A percentile compares a stretch with the other conserved stretches of the same genome.
phyloP scores from a whole-genome alignment of 2,329 filamentous ascomycete species.

The Boeremia exigua region DNA sequence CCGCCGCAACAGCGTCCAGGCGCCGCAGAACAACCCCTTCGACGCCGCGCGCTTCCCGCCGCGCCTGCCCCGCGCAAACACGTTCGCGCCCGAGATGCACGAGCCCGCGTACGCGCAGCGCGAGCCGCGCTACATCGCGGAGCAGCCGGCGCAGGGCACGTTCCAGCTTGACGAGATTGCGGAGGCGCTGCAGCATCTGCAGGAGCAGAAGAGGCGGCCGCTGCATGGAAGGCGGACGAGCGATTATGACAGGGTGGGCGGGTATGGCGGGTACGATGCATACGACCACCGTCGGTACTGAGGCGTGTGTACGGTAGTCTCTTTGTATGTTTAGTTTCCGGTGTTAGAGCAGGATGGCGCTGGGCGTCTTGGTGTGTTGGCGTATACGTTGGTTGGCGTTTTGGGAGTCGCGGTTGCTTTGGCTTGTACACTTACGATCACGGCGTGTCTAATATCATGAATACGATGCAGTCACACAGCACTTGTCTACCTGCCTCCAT shows the following conservation, averaged over 20 bases:
- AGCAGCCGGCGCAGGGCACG: neutral
- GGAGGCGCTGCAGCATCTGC: constrained; percentile 8
- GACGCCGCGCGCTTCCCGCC: constrained; percentile 13
- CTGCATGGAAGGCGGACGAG: constrained; percentile 1
- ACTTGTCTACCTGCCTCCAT: too few relatives aligned
- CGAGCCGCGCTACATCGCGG: neutral
- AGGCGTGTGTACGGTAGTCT: neutral
- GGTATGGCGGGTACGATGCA: constrained; percentile 5
- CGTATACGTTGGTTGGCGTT: constrained; percentile 2
- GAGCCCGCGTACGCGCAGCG: constrained; percentile 1
- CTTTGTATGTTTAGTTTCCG: neutral
- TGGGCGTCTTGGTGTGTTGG: neutral
- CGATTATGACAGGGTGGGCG: constrained; percentile 4
- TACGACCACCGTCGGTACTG: constrained; percentile 1
- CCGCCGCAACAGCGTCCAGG: constrained; percentile 22
- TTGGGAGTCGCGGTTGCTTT: neutral
- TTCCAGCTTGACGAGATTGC: neutral
- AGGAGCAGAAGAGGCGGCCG: constrained; percentile 2
- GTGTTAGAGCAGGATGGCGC: neutral
- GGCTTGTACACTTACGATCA: neutral
- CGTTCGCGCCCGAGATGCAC: constrained; percentile 11
- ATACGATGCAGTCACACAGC: too few relatives aligned
- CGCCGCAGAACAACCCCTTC: constrained; percentile 14
- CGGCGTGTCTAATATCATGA: too few relatives aligned
- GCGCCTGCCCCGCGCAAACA: constrained; percentile 11